These are phyloP conservation scores for Ilex paraguariensis DNA, from an alignment of 305 asterid species.

Conservation along the genomic window DNA sequence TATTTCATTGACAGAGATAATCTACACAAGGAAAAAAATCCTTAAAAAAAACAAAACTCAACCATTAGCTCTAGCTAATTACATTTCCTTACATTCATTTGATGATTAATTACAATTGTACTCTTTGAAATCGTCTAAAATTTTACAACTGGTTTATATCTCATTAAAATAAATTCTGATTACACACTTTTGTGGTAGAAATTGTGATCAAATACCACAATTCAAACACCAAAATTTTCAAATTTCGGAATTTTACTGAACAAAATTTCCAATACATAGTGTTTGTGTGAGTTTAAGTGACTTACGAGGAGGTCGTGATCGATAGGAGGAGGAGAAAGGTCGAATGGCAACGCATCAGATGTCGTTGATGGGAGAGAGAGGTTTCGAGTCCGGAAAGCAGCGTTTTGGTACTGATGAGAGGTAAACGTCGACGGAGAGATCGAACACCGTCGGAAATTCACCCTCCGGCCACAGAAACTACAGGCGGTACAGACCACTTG, in stretches of 20 bases:
- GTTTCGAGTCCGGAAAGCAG: constrained; percentile 18
- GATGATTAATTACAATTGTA: no score
- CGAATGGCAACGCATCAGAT: constrained; percentile 55
- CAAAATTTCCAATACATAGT: neutral
- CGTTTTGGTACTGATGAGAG: constrained; percentile 17
- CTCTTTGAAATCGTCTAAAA: neutral
- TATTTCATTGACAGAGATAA: no score
- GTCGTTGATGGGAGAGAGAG: constrained; percentile 7
- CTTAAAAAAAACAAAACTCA: no score
- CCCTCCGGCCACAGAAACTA: constrained; percentile 6
- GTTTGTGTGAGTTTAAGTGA: neutral
- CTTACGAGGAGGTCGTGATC: constrained; percentile 65
- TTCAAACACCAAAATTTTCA: no score
- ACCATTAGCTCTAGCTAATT: no score
- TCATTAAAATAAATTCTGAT: neutral
- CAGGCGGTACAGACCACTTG: constrained; percentile 3
- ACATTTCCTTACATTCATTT: no score
- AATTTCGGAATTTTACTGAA: neutral
- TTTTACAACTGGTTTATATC: neutral
- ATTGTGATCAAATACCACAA: no score
- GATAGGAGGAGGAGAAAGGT: constrained; percentile 90
- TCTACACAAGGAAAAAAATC: no score
- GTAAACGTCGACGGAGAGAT: constrained; percentile 25
- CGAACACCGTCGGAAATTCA: constrained; percentile 6
- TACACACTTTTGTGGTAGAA: no score